A percentile compares a stretch with the other conserved stretches of the same genome.
Conservation (phyloP, 2,329 filamentous ascomycete species). For the Rutstroemia sp. region DNA sequence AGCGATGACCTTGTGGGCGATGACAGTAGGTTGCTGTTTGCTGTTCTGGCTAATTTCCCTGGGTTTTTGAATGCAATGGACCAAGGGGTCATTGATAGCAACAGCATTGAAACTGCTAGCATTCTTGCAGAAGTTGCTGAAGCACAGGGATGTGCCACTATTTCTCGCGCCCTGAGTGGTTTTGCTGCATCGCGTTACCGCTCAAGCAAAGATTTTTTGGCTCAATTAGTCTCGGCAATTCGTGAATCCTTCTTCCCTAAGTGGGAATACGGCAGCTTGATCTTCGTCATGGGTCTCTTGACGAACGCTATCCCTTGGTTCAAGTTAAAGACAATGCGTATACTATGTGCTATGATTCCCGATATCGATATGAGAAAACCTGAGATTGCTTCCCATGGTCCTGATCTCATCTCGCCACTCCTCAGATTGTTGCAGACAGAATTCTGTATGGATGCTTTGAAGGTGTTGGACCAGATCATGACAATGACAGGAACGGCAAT, state of each 20-base stretch:
- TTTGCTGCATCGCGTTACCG: slow-evolving; percentile 63
- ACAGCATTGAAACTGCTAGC: slow-evolving; percentile 56
- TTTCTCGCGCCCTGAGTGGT: slow-evolving; percentile 62
- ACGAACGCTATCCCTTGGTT: slow-evolving; percentile 88
- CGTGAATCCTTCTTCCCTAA: slow-evolving; percentile 72
- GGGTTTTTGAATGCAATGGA: slow-evolving; percentile 77
- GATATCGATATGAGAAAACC: slow-evolving; percentile 89
- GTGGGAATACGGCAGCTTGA: slow-evolving; percentile 76
- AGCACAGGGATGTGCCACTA: slow-evolving; percentile 56
- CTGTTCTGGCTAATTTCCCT: slow-evolving; percentile 85
- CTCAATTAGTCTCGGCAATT: slow-evolving; percentile 65
- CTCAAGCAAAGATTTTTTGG: slow-evolving; percentile 67
- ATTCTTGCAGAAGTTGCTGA: slow-evolving; percentile 67
- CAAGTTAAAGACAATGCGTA: slow-evolving; percentile 85
- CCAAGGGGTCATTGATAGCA: slow-evolving; percentile 45
- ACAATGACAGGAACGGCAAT: slow-evolving; percentile 86
- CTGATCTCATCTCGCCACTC: slow-evolving; percentile 89
- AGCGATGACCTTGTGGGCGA: slow-evolving; percentile 76
- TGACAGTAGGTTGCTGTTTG: slow-evolving; percentile 74
- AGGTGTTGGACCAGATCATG: slow-evolving; percentile 92
- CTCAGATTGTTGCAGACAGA: slow-evolving; percentile 85
- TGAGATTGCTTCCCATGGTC: slow-evolving; percentile 83
- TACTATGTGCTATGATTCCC: slow-evolving; percentile 77
- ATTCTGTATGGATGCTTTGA: slow-evolving; percentile 84
- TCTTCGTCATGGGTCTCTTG: slow-evolving; percentile 83